Percentiles rank a stretch among this genome's conserved stretches.
Conservation (phyloP, 345 rosid species). For the Linum trigynum region DNA sequence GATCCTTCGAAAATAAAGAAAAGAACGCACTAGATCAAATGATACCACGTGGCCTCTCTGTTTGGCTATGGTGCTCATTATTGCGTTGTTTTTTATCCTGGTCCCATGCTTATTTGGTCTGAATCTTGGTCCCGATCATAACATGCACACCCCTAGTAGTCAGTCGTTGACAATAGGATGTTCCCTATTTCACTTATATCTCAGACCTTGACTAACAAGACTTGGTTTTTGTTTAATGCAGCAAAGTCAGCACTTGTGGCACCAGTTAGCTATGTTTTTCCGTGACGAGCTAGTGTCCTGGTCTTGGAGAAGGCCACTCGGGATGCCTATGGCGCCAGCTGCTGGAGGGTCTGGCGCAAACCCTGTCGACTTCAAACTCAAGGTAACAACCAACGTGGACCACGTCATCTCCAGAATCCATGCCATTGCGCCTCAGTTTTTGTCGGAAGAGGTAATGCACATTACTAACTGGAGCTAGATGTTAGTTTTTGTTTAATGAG, state of each 20-base stretch:
- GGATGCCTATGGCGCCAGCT: constrained; percentile 45
- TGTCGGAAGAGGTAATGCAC: constrained; percentile 72
- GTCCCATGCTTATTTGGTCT: too few species aligned
- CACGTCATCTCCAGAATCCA: constrained; percentile 61
- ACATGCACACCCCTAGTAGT: too few species aligned
- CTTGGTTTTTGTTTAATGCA: constrained; percentile 24
- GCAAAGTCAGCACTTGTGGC: constrained; percentile 88
- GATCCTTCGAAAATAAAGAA: too few species aligned
- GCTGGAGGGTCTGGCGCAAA: constrained; percentile 62
- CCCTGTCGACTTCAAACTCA: constrained; percentile 61
- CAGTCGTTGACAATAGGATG: too few species aligned
- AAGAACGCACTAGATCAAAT: too few species aligned
- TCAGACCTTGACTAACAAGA: background rate
- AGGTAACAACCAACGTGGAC: constrained; percentile 71
- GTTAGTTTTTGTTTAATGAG: background rate
- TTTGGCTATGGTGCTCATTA: too few species aligned
- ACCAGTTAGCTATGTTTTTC: constrained; percentile 97
- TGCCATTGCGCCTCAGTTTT: constrained; percentile 67
- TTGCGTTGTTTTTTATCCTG: too few species aligned
- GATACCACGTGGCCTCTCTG: too few species aligned
- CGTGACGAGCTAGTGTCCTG: constrained; percentile 87
- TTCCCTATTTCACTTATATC: too few species aligned
- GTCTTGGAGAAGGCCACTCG: constrained; percentile 93
- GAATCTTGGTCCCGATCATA: too few species aligned
- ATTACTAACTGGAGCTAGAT: background rate